Evolutionary conservation across 768 basidiomycete genomes (phyloP), one percentile per base, ranked within the genome.

Genomic region (Russula virescens): DNA sequence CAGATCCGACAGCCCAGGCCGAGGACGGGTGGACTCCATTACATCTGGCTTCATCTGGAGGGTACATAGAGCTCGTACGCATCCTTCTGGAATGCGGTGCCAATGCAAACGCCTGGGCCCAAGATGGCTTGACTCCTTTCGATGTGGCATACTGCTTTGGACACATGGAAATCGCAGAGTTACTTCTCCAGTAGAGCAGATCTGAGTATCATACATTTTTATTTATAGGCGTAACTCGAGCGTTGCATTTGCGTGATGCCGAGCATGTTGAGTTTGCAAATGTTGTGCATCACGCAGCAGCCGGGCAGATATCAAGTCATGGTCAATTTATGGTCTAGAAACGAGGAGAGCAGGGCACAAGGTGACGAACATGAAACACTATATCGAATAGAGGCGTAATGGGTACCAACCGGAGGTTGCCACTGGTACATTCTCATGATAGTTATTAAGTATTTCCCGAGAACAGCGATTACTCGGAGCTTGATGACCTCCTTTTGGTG

Each of bases 141-240:
- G 31, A 31, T 31, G 31, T 31, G 8, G 31, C 31, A 31, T 31
- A 31, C 31, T 4, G 31, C 8, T 31, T 31, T 8, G 31, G 31
- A 31, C 31, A 31, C 31, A 8, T 31, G 8, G 31, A 31, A 31
- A 31, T 55, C 34, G 58, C 63, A 6, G 21, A 51, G 11, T 57
- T 60, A 31, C 63, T 64, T 64, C 58, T 14, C 38, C 38, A 38
- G 13, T 38, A 38, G 38, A 11, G 6, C 38, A 11, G 10, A 11
- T 38, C n/a, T n/a, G n/a, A n/a, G n/a, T n/a, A n/a, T n/a, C n/a
- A n/a, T n/a, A n/a, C n/a, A n/a, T n/a, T n/a, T n/a, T n/a, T n/a
- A n/a, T n/a, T n/a, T n/a, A 64, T 60, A 53, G 63, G 19, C 25
- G 58, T 31, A 64, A 23, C n/a, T 64, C 53, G 31, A 64, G 58